A percentile compares a stretch with the other conserved stretches of the same genome.
Conservation (phyloP, 495 filamentous ascomycete species). For the Parathielavia hyrcaniae region DNA sequence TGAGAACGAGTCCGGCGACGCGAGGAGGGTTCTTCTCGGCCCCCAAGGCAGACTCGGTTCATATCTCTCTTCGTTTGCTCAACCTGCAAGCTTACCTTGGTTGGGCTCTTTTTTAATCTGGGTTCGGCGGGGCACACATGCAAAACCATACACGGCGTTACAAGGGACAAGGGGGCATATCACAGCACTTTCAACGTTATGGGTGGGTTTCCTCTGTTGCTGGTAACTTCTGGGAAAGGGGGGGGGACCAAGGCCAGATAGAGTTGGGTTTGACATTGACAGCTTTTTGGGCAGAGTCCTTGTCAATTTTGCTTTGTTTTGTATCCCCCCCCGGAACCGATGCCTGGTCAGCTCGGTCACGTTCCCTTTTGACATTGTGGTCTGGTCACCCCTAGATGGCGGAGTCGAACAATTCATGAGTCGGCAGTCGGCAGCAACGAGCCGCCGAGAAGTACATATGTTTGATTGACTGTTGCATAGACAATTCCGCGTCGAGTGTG, state of each 20-base stretch:
- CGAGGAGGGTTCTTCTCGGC: neutral
- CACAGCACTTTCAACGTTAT: neutral
- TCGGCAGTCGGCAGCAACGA: neutral
- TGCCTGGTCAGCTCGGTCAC: neutral
- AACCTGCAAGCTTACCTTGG: neutral
- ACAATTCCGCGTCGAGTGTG: neutral
- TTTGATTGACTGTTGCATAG: slow-evolving; percentile 2
- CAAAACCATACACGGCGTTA: slow-evolving; percentile 12
- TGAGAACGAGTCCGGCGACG: slow-evolving; percentile 8
- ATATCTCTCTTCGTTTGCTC: neutral
- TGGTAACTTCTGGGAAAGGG: neutral
- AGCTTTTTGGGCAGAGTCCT: neutral
- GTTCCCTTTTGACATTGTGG: neutral
- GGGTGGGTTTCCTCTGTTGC: neutral
- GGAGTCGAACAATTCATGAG: neutral
- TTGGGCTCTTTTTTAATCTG: neutral
- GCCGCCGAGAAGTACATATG: neutral
- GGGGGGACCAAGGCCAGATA: slow-evolving; percentile 3
- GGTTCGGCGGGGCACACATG: neutral
- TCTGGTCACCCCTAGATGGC: neutral
- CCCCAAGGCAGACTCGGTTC: too few relatives aligned
- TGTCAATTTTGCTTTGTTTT: neutral
- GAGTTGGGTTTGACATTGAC: slow-evolving; percentile 2
- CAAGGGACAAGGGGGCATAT: slow-evolving; percentile 2
- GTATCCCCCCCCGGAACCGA: neutral